Evolutionary conservation across 257 asterid genomes (phyloP), one percentile per base, ranked within the genome.

Genomic region (Eucommia ulmoides): DNA sequence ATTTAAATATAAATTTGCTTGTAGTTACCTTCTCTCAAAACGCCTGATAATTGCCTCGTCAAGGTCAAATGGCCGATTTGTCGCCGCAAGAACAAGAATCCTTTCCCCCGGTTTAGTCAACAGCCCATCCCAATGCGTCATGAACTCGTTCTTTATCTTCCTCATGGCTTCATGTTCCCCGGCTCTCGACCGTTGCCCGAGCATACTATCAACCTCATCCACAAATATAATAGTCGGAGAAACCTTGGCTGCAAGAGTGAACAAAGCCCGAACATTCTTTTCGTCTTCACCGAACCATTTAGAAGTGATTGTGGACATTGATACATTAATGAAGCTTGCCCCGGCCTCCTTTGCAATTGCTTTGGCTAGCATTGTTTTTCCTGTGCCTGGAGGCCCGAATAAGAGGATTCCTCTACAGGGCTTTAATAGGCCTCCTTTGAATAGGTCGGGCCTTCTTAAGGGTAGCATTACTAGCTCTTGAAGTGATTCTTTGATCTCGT

Each of bases 261-360:
- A 86, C 51, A 86, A 61, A 22, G 94, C 96, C 18, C 93, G 67
- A 5, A 87, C 93, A 58, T 80, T 80, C 75, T 87, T 87, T 65
- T 87, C 96, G 55, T 83, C 94, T 74, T 87, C 96, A 33, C 96
- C 94, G 15, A 87, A 80, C 96, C 94, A 87, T 67, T 87, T 87
- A 9, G 96, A 87, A 33, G 93, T 78, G 47, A 85, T 77, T 14
- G 92, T 73, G 19, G 96, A 82, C 93, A 82, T 77, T 3, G 96
- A 79, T 22, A 71, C 92, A 60, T 85, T 85, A 23, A 82, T 82
- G 62, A 85, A 85, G 64, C 93, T 85, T 18, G 95, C 95, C 55
- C 93, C 88, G 3, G 95, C 93, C 74, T 85, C 95, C 20, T 66
- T 82, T 16, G 96, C 94, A 41, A 86, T 82, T 21, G 96, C 96